Evolutionary conservation across 2,329 filamentous ascomycete genomes (phyloP), one percentile per base, ranked within the genome.

Genomic region (Periconia sp.): DNA sequence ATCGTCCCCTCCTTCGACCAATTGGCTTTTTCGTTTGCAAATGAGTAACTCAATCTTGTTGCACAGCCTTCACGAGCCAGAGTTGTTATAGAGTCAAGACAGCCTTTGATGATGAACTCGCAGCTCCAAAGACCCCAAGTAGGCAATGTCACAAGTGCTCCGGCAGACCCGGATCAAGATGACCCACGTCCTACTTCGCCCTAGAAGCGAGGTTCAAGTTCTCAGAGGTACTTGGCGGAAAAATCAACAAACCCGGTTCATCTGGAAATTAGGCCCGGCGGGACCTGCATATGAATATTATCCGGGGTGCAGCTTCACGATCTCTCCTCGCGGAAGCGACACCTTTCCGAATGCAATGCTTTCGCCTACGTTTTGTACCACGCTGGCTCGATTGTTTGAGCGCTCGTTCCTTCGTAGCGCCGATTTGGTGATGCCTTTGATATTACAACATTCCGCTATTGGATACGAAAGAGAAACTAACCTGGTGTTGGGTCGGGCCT

Each of bases 271-370:
- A 59, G 61, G 56, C 40, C 59, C 54, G 61, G 31, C 41, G 44
- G 61, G 54, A 61, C 54, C 59, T 59, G 53, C 56, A 63, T 52
- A 51, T 52, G 44, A 53, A 56, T 43, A 47, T 50, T 34, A 56
- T 33, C 54, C 44, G 48, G 53, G 52, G 40, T 21, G 10, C 19
- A 21, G 15, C 29, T 17, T 33, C n/a, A 29, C 12, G 6, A 15
- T 15, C 26, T 29, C 16, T 7, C 12, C 6, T 15, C 5, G n/a
- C 5, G n/a, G 26, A 34, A 25, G 35, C 21, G 35, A 39, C 13
- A 18, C 17, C n/a, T 13, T 13, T 9, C 17, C 12, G 8, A 12
- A 24, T 5, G 23, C 36, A 44, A 38, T 39, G 23, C 15, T 18
- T 17, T 15, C 21, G 5, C 34, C 6, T 9, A 12, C 9, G 17